Evolutionary conservation across 495 filamentous ascomycete genomes (phyloP), one percentile per base, ranked within the genome.

Genomic region (Penicillium pancosmium): DNA sequence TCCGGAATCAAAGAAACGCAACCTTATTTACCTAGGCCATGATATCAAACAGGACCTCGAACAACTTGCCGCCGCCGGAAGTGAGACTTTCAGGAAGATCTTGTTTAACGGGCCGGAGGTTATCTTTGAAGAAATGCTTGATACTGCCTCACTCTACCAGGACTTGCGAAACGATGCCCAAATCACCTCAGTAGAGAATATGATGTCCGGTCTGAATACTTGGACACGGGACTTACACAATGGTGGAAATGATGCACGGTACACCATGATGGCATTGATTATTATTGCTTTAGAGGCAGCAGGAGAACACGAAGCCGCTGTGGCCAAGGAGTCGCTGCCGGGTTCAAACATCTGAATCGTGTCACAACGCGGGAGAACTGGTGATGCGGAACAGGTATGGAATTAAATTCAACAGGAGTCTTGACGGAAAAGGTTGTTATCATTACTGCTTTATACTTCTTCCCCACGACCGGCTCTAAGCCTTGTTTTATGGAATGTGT

Each of bases 201-300:
- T 95, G n/a, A 80, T 96, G 31, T 56, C 66, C 47, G 80, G 84
- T n/a, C 68, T 96, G 34, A 85, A 78, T 11, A 80, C 95, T 12
- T 64, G 68, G 2, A 82, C 73, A 6, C 81, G 79, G 74, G 74
- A 92, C 62, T 75, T 93, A 44, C 94, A 98, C 73, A 97, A 98
- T 64, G 94, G 89, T 41, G 86, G 94, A n/a, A 98, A 98, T 68
- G 94, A 98, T 67, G 94, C 94, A 5, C 84, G 84, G 6, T 96
- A 90, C 70, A 93, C 93, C 0, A 66, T 97, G 57, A 84, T 87
- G 59, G 88, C 84, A 27, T 80, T 96, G 79, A 68, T 98, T 11
- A 81, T 74, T 12, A 81, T 97, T 61, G 79, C 83, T 46, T 67
- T 91, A 40, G 48, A 62, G 34, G 50, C 49, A 1, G 58, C 55